phyloP scores from a whole-genome alignment of 2,329 filamentous ascomycete species.

The Aspergillus sp. region DNA sequence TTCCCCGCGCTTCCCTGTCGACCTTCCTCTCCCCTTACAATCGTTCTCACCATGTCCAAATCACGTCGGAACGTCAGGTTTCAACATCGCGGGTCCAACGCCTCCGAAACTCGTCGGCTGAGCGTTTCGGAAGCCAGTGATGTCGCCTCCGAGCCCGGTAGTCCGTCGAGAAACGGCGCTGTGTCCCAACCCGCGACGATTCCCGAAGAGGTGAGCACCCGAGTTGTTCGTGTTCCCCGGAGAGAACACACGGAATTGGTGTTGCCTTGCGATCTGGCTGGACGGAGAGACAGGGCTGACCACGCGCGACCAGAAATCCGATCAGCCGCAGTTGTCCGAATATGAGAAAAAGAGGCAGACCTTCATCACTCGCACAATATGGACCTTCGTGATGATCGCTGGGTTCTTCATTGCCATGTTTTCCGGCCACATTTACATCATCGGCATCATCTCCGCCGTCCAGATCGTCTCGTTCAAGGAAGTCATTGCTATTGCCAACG shows the following conservation, averaged over 20 bases:
- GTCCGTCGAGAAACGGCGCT: constrained; percentile 48
- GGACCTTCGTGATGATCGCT: constrained; percentile 96
- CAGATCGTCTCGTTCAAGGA: constrained; percentile 99
- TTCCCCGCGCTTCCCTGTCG: constrained; percentile 20
- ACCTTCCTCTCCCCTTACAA: constrained; percentile 17
- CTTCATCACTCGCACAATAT: constrained; percentile 94
- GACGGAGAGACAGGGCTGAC: constrained; percentile 3
- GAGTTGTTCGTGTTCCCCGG: background rate
- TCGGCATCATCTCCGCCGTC: constrained; percentile 85
- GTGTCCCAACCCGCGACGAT: constrained; percentile 32
- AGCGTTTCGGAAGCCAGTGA: constrained; percentile 59
- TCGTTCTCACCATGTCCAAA: constrained; percentile 47
- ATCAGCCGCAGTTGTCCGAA: constrained; percentile 57
- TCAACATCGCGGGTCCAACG: constrained; percentile 48
- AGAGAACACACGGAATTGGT: background rate
- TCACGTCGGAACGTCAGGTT: constrained; percentile 62
- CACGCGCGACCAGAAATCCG: constrained; percentile 29
- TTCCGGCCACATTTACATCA: constrained; percentile 96
- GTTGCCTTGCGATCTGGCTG: background rate
- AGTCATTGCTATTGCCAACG: constrained; percentile 95
- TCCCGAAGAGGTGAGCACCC: constrained; percentile 32
- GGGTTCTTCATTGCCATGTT: constrained; percentile 91
- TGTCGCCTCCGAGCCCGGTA: constrained; percentile 49
- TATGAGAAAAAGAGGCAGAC: constrained; percentile 99
- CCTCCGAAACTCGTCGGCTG: constrained; percentile 48